These are phyloP conservation scores for Penicillium expansum DNA, from an alignment of 2,329 filamentous ascomycete species.

Conservation along the genomic window DNA sequence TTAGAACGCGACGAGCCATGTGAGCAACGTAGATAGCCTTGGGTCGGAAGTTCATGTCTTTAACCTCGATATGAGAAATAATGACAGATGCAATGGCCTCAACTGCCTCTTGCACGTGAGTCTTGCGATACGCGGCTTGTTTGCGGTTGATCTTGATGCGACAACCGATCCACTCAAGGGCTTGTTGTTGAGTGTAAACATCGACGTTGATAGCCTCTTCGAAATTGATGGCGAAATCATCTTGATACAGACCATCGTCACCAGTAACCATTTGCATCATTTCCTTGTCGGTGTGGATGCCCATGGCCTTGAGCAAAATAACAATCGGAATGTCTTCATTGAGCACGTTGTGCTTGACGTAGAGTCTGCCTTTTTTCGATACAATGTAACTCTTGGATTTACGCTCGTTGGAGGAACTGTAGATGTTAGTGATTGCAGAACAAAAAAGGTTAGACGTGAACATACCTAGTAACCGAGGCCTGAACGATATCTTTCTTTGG, in stretches of 20 bases:
- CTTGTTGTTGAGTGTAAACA: slow-evolving; percentile 91
- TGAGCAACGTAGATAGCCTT: slow-evolving; percentile 95
- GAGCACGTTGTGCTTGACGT: slow-evolving; percentile 87
- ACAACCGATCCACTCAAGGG: slow-evolving; percentile 84
- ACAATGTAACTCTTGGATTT: slow-evolving; percentile 98
- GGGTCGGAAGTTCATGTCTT: slow-evolving; percentile 90
- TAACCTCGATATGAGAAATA: slow-evolving; percentile 89
- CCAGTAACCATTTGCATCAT: slow-evolving; percentile 90
- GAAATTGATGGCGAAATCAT: slow-evolving; percentile 93
- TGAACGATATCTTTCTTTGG: slow-evolving; percentile 90
- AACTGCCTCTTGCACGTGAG: slow-evolving; percentile 84
- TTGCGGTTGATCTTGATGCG: slow-evolving; percentile 82
- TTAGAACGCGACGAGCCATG: slow-evolving; percentile 94
- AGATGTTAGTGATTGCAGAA: slow-evolving; percentile 15
- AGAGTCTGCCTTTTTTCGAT: slow-evolving; percentile 87
- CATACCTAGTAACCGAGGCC: slow-evolving; percentile 77
- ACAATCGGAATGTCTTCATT: slow-evolving; percentile 94
- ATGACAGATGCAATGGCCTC: slow-evolving; percentile 91
- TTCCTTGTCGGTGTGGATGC: slow-evolving; percentile 90
- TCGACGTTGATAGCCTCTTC: slow-evolving; percentile 82
- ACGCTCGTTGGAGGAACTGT: slow-evolving; percentile 90
- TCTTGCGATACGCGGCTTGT: slow-evolving; percentile 63
- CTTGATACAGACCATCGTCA: slow-evolving; percentile 82
- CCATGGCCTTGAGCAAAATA: slow-evolving; percentile 87
- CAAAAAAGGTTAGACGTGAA: background rate